phyloP scores from a whole-genome alignment of 139 green algal genomes.

The Microglena sp. region DNA sequence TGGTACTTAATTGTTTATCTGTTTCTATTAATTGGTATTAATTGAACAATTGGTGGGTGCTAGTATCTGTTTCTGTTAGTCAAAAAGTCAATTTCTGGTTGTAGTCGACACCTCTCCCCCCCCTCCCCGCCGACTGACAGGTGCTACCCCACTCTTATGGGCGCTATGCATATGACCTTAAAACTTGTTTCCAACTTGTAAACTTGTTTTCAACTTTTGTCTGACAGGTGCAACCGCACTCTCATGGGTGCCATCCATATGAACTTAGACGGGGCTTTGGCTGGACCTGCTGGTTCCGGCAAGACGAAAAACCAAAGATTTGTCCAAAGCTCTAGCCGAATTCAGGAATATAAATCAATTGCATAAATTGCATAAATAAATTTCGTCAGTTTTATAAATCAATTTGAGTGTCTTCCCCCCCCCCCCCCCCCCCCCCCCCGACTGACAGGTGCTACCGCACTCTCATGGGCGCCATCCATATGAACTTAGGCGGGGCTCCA shows the following conservation, averaged over 20 bases:
- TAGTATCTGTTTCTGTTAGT: too few species aligned
- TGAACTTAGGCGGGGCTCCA: conserved; percentile 65
- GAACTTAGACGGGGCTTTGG: conserved; percentile 66
- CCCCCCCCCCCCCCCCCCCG: conserved; percentile 34
- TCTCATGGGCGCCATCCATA: conserved; percentile 72
- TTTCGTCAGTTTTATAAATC: too few species aligned
- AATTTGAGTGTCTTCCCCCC: neutral
- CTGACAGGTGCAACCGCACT: conserved; percentile 60
- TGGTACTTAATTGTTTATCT: too few species aligned
- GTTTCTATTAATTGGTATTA: too few species aligned
- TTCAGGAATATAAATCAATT: too few species aligned
- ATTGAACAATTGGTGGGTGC: too few species aligned
- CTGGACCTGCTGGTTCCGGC: conserved; percentile 36
- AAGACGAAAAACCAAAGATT: neutral
- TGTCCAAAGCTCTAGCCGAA: neutral
- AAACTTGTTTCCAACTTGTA: too few species aligned
- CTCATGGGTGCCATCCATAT: conserved; percentile 76
- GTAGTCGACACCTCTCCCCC: neutral
- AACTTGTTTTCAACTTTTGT: conserved; percentile 1
- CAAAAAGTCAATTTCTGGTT: neutral
- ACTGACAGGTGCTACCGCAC: conserved; percentile 61
- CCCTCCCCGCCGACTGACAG: neutral
- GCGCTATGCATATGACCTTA: neutral
- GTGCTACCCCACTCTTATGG: neutral
- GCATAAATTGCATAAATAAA: too few species aligned